Base-by-base conservation (phyloP, 2,329 filamentous ascomycete species). In the Tothia fuscella region DNA sequence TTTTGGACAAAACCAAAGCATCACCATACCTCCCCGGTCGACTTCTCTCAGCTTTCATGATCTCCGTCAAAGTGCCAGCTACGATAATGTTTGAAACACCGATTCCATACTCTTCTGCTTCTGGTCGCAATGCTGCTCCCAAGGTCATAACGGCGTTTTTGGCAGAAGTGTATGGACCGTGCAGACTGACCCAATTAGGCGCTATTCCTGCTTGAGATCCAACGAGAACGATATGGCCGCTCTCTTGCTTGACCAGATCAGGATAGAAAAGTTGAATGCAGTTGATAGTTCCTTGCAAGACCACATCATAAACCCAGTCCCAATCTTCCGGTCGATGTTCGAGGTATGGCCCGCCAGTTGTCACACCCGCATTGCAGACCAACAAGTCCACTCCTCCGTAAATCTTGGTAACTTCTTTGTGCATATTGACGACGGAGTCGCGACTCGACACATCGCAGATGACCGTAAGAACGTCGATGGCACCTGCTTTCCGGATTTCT, bases 371-470 rank as follows among this genome's bases (percentile, higher is more conserved):
- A 29, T 50, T 49, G 38, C 46, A 48, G 7, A 50, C 48, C 4
- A 50, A 38, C 22, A 50, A 42, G 28, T 50, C 48, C 21, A 49
- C 48, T 42, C 47, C 12, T 45, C 44, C 47, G 12, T 39, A 43
- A 36, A 38, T 45, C 13, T 42, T 44, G 26, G 43, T 47, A 10
- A 20, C 17, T 31, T 46, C 42, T 13, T 39, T 21, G 40, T 50
- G 46, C 19, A 50, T 42, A 22, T 45, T 44, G 25, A 45, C 42
- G 14, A 50, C 42, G 5, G 47, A 46, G 7, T 44, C 16, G 1
- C 47, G 46, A 26, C 45, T 36, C 10, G 47, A 49, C 1, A 50
- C 47, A 28, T 50, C 48, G 44, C 47, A 49, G 6, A 48, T 25
- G 19, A 50, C 44, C 30, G 49, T 41, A 37, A 50, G 46, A 13